phyloP scores from a whole-genome alignment of 345 rosid genomes.

The Eucalyptus erythrocorys region DNA sequence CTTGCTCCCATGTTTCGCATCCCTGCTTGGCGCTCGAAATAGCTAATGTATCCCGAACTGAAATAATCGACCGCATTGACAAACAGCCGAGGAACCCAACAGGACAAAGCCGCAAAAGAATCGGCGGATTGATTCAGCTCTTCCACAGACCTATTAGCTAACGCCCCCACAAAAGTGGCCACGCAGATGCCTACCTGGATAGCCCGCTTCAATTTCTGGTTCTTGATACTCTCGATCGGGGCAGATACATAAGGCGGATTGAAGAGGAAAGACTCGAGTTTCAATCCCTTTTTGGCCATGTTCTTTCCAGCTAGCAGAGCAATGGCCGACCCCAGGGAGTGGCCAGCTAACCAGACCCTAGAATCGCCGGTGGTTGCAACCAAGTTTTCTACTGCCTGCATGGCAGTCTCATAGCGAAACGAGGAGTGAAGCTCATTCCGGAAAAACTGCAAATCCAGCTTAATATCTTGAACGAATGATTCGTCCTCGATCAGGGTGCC shows the following conservation, averaged over 20 bases:
- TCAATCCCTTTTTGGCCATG: constrained; percentile 43
- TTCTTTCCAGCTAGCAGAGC: constrained; percentile 31
- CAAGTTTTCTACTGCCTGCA: constrained; percentile 57
- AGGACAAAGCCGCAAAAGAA: constrained; percentile 35
- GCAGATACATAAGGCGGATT: constrained; percentile 76
- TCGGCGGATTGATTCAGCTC: constrained; percentile 16
- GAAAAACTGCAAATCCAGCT: constrained; percentile 37
- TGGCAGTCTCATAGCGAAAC: constrained; percentile 61
- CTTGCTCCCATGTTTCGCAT: constrained; percentile 88
- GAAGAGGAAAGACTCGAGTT: constrained; percentile 55
- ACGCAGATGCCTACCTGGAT: constrained; percentile 58
- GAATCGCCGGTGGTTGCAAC: constrained; percentile 55
- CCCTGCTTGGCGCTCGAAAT: constrained; percentile 71
- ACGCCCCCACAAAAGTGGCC: constrained; percentile 48
- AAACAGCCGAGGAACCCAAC: constrained; percentile 24
- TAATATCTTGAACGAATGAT: constrained; percentile 51
- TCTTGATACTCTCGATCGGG: constrained; percentile 60
- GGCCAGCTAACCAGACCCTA: constrained; percentile 84
- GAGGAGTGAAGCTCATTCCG: constrained; percentile 52
- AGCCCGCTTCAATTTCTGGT: constrained; percentile 52
- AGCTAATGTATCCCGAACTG: constrained; percentile 70
- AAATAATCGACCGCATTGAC: constrained; percentile 58
- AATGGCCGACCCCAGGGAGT: constrained; percentile 59
- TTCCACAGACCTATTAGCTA: constrained; percentile 15
- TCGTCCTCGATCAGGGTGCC: constrained; percentile 64